Percentiles rank a stretch among this genome's conserved stretches.
Evolutionary conservation across 2,329 filamentous ascomycete genomes (phyloP).

Genomic region (Pyrenophora graminea): DNA sequence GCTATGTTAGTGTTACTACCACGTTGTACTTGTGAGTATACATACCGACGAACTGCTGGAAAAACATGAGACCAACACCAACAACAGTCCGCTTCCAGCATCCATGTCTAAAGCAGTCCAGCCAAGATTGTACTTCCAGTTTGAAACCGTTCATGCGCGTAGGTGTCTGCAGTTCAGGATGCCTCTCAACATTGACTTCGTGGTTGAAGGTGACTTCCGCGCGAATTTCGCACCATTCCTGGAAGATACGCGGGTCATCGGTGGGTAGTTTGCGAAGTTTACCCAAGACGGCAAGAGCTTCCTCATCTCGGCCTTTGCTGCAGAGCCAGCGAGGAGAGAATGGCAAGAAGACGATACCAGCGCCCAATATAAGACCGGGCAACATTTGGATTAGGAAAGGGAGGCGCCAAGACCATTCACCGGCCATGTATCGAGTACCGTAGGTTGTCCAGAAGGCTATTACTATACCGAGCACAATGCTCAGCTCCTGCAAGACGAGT

Average conservation of each 20-base stretch:
- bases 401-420: constrained; percentile 52
- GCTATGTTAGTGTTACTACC: background rate
- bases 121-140: constrained; percentile 54
- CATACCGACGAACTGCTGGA: constrained; percentile 49
- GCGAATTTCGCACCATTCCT: constrained; percentile 59
- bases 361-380: constrained; percentile 46
- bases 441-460: constrained; percentile 61
- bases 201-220: constrained; percentile 60
- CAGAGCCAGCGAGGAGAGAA: constrained; percentile 62
- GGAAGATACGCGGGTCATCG: constrained; percentile 55
- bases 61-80: constrained; percentile 50
- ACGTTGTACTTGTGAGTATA: background rate
- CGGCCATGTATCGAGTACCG: constrained; percentile 51
- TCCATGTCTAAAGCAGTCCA: constrained; percentile 54
- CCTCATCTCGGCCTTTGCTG: constrained; percentile 49
- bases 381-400: constrained; percentile 55
- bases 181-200: constrained; percentile 48
- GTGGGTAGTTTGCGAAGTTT: constrained; percentile 56
- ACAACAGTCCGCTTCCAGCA: constrained; percentile 51
- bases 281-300: constrained; percentile 54
- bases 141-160: constrained; percentile 44
- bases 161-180: constrained; percentile 40
- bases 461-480: constrained; percentile 55
- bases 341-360: constrained; percentile 55
- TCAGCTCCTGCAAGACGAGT: constrained; percentile 55